Percentiles rank a stretch among this genome's conserved stretches.
phyloP scores from a whole-genome alignment of 257 asterid genomes.

The Galeopsis tetrahit region DNA sequence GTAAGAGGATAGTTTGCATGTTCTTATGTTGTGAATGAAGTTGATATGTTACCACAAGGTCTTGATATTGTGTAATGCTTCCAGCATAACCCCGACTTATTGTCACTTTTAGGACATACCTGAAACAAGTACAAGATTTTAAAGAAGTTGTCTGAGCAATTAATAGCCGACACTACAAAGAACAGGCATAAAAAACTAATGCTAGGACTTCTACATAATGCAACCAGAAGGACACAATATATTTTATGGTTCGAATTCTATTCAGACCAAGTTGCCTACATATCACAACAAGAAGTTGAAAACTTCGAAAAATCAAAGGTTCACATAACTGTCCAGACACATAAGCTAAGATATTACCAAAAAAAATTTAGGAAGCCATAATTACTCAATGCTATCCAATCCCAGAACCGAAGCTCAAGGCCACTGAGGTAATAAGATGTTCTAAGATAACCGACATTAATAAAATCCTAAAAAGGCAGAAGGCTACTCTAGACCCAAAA shows the following conservation, averaged over 20 bases:
- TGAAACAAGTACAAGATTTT: constrained; percentile 42
- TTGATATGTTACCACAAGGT: constrained; percentile 71
- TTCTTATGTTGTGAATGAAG: constrained; percentile 25
- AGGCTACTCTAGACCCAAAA: constrained; percentile 4
- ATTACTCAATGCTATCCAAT: not conserved
- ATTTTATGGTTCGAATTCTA: not conserved
- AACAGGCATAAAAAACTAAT: constrained; percentile 4
- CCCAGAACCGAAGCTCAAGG: not conserved
- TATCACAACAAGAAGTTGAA: constrained; percentile 7
- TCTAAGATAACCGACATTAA: not conserved
- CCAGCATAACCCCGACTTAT: constrained; percentile 95
- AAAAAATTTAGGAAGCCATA: not conserved
- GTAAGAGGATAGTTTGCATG: constrained; percentile 24
- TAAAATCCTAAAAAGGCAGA: constrained; percentile 3
- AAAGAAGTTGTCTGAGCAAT: constrained; percentile 28
- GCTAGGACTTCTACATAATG: constrained; percentile 18
- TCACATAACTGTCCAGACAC: not conserved
- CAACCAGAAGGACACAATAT: not conserved
- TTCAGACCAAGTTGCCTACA: not conserved
- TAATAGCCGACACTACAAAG: constrained; percentile 12
- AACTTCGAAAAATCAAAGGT: constrained; percentile 10
- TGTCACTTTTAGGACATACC: constrained; percentile 93
- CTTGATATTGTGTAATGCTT: constrained; percentile 91
- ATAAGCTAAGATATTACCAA: not conserved
- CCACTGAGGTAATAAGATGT: constrained; percentile 4